Conservation (phyloP, 176 grass and related monocot genomes). For the Bromus sterilis region DNA sequence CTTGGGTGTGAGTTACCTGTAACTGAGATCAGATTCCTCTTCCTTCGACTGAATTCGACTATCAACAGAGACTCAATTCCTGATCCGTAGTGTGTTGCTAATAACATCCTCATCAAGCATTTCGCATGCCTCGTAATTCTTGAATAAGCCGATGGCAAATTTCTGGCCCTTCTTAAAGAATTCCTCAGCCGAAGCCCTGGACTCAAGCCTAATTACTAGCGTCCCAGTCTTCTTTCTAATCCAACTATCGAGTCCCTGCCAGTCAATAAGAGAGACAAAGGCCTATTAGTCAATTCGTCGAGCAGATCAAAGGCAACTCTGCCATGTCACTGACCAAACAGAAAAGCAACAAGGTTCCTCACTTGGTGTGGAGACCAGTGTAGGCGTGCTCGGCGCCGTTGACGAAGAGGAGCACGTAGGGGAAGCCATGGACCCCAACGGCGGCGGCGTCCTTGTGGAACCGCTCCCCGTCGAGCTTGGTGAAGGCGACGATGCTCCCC, state of each 20-base stretch:
- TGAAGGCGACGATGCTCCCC: conserved; percentile 62
- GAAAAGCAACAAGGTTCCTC: not conserved
- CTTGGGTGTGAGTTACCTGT: too few relatives aligned
- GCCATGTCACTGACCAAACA: not conserved
- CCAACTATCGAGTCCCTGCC: conserved; percentile 84
- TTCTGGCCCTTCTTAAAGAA: conserved; percentile 55
- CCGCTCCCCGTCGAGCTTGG: conserved; percentile 88
- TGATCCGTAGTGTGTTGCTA: too few relatives aligned
- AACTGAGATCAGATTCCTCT: too few relatives aligned
- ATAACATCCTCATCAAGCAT: not conserved
- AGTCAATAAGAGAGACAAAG: not conserved
- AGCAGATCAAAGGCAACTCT: not conserved
- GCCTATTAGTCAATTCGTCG: conserved; percentile 11
- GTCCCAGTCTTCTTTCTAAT: conserved; percentile 84
- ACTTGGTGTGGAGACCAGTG: conserved; percentile 82
- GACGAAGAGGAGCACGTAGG: conserved; percentile 77
- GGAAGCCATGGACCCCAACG: conserved; percentile 77
- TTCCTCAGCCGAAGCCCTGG: conserved; percentile 57
- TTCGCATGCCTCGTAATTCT: conserved; percentile 67
- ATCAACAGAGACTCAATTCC: too few relatives aligned
- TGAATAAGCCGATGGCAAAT: conserved; percentile 63
- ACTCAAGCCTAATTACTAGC: conserved; percentile 56
- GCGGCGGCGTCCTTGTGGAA: conserved; percentile 64
- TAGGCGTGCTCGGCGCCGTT: conserved; percentile 62
- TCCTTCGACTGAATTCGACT: too few relatives aligned